phyloP scores from a whole-genome alignment of 192 early-diverging fungal species.

The Entomortierella parvispora region DNA sequence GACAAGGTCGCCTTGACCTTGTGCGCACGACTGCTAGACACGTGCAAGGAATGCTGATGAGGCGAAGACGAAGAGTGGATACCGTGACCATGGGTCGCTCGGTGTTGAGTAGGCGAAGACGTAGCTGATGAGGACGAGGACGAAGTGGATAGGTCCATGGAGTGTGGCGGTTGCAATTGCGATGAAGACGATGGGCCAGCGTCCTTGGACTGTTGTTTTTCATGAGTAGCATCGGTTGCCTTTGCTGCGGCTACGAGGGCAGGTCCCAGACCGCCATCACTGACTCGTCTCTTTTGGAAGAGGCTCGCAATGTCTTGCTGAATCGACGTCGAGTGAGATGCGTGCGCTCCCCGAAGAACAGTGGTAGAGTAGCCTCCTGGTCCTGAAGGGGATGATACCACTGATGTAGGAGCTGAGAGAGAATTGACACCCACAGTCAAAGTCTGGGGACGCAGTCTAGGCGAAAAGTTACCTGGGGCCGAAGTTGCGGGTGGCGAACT shows the following conservation, averaged over 20 bases:
- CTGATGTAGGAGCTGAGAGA: slow-evolving; percentile 17
- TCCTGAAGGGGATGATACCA: slow-evolving; percentile 10
- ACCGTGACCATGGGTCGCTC: background rate
- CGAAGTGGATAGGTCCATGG: too few species aligned
- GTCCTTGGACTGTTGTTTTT: background rate
- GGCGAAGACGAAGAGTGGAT: background rate
- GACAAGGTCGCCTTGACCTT: slow-evolving; percentile 47
- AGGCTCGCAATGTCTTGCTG: slow-evolving; percentile 39
- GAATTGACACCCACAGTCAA: slow-evolving; percentile 1
- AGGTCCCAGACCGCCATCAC: slow-evolving; percentile 22
- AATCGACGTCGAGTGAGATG: slow-evolving; percentile 16
- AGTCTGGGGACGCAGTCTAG: slow-evolving; percentile 9
- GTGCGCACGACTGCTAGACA: slow-evolving; percentile 29
- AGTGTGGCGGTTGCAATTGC: too few species aligned
- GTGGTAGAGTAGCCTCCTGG: slow-evolving; percentile 15
- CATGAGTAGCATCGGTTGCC: background rate
- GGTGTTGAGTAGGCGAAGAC: background rate
- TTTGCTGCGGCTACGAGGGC: slow-evolving; percentile 11
- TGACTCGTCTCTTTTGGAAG: slow-evolving; percentile 26
- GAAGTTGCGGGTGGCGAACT: slow-evolving; percentile 4
- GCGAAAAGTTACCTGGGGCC: background rate
- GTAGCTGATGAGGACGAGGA: too few species aligned
- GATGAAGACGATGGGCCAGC: too few species aligned
- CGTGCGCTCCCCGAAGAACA: slow-evolving; percentile 10
- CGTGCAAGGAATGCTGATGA: background rate